Percentiles rank a stretch among this genome's conserved stretches.
Conservation (phyloP, 331 rosid genomes). For the Acacia concinna region DNA sequence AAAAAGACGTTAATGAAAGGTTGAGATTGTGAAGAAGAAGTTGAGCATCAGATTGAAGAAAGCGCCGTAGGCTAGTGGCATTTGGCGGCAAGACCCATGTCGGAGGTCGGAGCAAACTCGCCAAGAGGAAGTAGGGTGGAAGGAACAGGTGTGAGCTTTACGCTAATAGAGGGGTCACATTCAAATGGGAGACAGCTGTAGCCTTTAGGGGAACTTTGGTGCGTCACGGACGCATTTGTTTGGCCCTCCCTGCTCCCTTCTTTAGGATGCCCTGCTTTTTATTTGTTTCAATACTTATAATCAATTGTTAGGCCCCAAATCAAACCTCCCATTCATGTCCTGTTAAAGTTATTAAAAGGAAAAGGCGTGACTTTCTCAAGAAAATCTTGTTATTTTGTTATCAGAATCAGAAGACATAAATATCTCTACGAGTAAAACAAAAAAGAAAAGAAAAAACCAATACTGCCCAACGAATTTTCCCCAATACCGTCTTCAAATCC, state of each 20-base stretch:
- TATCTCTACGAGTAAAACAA: background rate
- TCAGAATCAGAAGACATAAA: background rate
- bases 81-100: no score
- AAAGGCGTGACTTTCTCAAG: no score
- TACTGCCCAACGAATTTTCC: background rate
- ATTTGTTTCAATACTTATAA: background rate
- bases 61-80: background rate
- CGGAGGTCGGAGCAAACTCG: background rate
- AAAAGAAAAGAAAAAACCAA: no score
- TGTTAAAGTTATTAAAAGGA: no score
- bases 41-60: no score
- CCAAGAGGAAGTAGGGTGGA: background rate
- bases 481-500: background rate
- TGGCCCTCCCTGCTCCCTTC: background rate
- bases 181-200: constrained; percentile 12
- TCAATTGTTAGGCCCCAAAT: background rate
- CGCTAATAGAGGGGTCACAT: background rate
- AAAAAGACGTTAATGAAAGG: background rate
- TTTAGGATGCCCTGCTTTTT: background rate
- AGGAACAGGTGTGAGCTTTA: background rate
- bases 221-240: background rate
- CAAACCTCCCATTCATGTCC: no score
- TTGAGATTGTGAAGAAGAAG: background rate
- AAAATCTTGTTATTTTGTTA: no score
- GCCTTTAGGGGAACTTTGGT: background rate